Base-by-base conservation (phyloP, 2,329 filamentous ascomycete genomes). In the Pseudogymnoascus sp. region DNA sequence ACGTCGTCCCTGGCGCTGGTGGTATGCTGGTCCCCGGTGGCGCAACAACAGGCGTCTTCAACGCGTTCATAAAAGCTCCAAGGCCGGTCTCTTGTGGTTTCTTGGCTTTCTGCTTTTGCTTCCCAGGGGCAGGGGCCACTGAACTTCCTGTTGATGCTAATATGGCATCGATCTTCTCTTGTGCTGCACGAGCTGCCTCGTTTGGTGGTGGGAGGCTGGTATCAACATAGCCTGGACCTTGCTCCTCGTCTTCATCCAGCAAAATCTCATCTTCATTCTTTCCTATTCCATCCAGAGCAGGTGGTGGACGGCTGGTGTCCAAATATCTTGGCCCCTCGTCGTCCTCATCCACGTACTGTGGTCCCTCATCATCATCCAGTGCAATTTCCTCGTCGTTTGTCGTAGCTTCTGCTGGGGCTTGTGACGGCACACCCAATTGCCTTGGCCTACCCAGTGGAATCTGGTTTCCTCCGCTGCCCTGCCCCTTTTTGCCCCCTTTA, bases 241-340 rank as follows among this genome's bases (percentile, higher is more conserved):
- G 29, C 44, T 66, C 61, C 7, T 73, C 74, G 15, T 76, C 75
- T 6, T 65, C 64, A n/a, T 70, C 72, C 0, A 80, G 72, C 9
- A 71, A 69, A 36, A 82, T 81, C 71, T 82, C 79, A 60, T 80
- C 75, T 1, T 69, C 63, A 63, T 81, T 80, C 47, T 11, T 54
- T 4, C 29, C 29, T 21, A 54, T 57, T 65, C 61, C 11, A 37
- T 33, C 36, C 15, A 50, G 13, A 3, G 24, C 7, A 66, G 78
- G 68, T 58, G 63, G 64, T 62, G 63, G 68, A 54, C 62, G 58
- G 62, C 64, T 68, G 6, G 68, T 71, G 61, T 69, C 68, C 4
- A 66, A 21, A 62, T 68, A 67, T 35, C 47, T 59, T 31, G 66
- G 64, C n/a, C 63, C 63, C 5, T 63, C 64, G 17, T 61, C 59